Conservation (phyloP, 345 rosid genomes). For the Lepidium aucheri region DNA sequence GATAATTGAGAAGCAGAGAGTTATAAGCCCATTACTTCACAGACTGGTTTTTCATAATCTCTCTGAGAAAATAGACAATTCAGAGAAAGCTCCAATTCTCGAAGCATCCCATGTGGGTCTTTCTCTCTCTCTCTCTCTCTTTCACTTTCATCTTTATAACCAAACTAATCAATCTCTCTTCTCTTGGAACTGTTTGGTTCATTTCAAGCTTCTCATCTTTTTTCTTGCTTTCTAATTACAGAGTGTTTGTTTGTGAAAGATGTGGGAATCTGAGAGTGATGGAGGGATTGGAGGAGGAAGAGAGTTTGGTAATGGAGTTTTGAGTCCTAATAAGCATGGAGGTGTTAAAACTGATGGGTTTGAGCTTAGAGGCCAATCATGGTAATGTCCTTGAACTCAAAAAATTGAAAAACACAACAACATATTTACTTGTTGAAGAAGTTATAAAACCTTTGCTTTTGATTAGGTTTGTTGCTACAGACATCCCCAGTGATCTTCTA, state of each 20-base stretch:
- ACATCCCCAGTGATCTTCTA: conserved; percentile 80
- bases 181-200: conserved; percentile 4
- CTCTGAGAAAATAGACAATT: conserved; percentile 31
- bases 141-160: conserved; percentile 18
- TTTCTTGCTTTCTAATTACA: neutral
- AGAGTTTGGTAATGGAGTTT: conserved; percentile 68
- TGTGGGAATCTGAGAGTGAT: conserved; percentile 95
- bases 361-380: conserved; percentile 78
- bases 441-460: neutral
- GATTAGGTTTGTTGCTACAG: conserved; percentile 82
- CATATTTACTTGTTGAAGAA: conserved; percentile 5
- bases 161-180: conserved; percentile 8
- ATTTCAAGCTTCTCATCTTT: conserved; percentile 9
- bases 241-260: conserved; percentile 6
- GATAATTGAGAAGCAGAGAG: conserved; percentile 23
- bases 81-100: conserved; percentile 28
- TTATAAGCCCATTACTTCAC: conserved; percentile 26
- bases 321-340: conserved; percentile 51
- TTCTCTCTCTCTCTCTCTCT: neutral
- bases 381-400: conserved; percentile 34
- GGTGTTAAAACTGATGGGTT: conserved; percentile 80
- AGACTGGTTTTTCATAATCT: conserved; percentile 22
- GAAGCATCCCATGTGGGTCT: conserved; percentile 34
- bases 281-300: conserved; percentile 36
- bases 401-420: neutral